Percentiles rank a stretch among this genome's conserved stretches.
Conservation (phyloP, 352 stramenopile species). For the Ophiocytium majus region DNA sequence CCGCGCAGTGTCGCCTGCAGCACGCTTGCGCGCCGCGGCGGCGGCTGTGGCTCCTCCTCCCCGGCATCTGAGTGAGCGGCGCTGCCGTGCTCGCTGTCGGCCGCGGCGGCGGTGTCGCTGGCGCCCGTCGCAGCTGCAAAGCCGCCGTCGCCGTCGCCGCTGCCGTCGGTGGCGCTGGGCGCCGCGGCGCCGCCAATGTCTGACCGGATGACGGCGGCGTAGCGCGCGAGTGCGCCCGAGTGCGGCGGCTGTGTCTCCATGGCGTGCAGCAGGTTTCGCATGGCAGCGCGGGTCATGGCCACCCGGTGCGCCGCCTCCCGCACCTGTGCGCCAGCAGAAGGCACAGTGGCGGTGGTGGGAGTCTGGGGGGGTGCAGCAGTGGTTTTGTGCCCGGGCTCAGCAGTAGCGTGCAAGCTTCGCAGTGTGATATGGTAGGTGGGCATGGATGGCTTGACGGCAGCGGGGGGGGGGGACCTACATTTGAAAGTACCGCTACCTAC, state of each 20-base stretch:
- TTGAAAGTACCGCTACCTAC: no score
- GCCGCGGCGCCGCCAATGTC: not conserved
- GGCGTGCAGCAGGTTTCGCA: slow-evolving; percentile 34
- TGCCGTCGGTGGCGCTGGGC: not conserved
- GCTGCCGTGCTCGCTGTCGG: not conserved
- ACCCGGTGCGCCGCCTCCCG: not conserved
- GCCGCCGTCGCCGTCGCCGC: slow-evolving; percentile 4
- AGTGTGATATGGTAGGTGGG: no score
- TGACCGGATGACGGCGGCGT: slow-evolving; percentile 27
- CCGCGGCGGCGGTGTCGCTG: not conserved
- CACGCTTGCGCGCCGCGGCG: no score
- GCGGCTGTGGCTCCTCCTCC: no score
- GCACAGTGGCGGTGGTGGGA: no score
- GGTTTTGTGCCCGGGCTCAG: no score
- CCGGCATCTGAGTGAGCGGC: not conserved
- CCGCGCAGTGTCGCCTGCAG: no score
- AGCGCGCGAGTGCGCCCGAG: slow-evolving; percentile 26
- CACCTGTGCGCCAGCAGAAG: no score
- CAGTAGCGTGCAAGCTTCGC: no score
- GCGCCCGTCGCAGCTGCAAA: not conserved
- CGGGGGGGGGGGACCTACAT: no score
- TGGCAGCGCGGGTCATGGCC: slow-evolving; percentile 40
- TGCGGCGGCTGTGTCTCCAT: slow-evolving; percentile 24
- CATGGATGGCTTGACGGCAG: no score
- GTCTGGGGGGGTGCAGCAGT: no score